Conservation (phyloP, 2,329 filamentous ascomycete species). For the Akanthomyces uredinophilus region DNA sequence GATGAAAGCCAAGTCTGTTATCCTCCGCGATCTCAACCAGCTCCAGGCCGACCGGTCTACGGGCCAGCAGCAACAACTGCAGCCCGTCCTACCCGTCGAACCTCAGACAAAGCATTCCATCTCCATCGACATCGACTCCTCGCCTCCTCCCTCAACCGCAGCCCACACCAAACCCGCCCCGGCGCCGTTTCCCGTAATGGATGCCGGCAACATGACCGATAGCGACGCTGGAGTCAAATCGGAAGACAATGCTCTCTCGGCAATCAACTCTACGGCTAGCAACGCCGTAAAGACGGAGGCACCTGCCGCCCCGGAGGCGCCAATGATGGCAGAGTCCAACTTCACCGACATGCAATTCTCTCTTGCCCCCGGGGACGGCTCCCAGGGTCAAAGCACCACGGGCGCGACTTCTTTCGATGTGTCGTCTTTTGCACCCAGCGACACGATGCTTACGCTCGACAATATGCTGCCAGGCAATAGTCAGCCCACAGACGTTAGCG, state of each 20-base stretch:
- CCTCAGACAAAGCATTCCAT: conserved; percentile 32
- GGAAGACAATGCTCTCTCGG: conserved; percentile 21
- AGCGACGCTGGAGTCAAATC: conserved; percentile 21
- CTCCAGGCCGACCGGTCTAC: conserved; percentile 26
- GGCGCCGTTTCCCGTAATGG: conserved; percentile 54
- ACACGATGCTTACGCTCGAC: conserved; percentile 26
- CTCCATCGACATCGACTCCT: conserved; percentile 33
- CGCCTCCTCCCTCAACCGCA: conserved; percentile 20
- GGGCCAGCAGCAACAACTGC: conserved; percentile 18
- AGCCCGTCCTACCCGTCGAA: conserved; percentile 27
- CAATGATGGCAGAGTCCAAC: conserved; percentile 29
- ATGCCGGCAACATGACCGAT: conserved; percentile 17
- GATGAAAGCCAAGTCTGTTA: conserved; percentile 48
- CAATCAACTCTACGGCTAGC: background rate
- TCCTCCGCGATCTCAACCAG: conserved; percentile 48
- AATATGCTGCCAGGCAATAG: conserved; percentile 26
- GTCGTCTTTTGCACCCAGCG: conserved; percentile 36
- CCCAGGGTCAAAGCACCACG: conserved; percentile 21
- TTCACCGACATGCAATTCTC: conserved; percentile 56
- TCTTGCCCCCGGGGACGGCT: conserved; percentile 38
- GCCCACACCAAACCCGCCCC: conserved; percentile 13
- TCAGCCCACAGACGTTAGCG: conserved; percentile 15
- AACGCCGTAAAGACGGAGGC: conserved; percentile 13
- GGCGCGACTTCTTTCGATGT: conserved; percentile 40
- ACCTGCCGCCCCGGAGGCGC: conserved; percentile 11